phyloP scores from a whole-genome alignment of 164 flowering plant species.

The Vitis cinerea region DNA sequence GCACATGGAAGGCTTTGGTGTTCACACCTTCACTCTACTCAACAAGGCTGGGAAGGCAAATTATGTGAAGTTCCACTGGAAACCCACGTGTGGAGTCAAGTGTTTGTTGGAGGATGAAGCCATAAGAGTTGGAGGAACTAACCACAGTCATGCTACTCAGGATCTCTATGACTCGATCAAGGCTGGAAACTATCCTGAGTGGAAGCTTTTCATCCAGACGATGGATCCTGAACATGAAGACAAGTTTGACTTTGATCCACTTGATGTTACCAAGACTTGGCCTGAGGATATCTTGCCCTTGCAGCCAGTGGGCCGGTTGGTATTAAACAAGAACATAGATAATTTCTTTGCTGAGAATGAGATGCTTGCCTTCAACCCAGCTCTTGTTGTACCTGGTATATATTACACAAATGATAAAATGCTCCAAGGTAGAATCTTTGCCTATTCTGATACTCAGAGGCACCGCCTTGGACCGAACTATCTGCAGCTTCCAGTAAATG shows the following conservation, averaged over 20 bases:
- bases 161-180: slow-evolving; percentile 93
- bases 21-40: slow-evolving; percentile 78
- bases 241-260: slow-evolving; percentile 85
- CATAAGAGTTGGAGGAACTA: slow-evolving; percentile 78
- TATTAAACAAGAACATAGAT: slow-evolving; percentile 88
- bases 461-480: slow-evolving; percentile 98
- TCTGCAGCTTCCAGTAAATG: slow-evolving; percentile 88
- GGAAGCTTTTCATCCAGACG: slow-evolving; percentile 89
- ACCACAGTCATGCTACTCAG: slow-evolving; percentile 98
- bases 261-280: slow-evolving; percentile 97
- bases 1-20: slow-evolving; percentile 99
- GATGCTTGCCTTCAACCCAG: slow-evolving; percentile 92
- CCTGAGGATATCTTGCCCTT: slow-evolving; percentile 94
- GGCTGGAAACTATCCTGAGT: slow-evolving; percentile 94
- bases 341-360: slow-evolving; percentile 98
- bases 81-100: slow-evolving; percentile 95
- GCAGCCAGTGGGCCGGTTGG: slow-evolving; percentile 93
- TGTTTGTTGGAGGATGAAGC: slow-evolving; percentile 84
- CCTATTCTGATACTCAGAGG: slow-evolving; percentile 95
- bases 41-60: slow-evolving; percentile 77
- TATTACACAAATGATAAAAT: slow-evolving; percentile 91
- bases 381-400: slow-evolving; percentile 84
- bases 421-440: slow-evolving; percentile 83
- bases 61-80: slow-evolving; percentile 97
- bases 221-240: slow-evolving; percentile 91